These are phyloP conservation scores for Neofusicoccum ribis DNA, from an alignment of 2,329 filamentous ascomycete species.

Conservation along the genomic window DNA sequence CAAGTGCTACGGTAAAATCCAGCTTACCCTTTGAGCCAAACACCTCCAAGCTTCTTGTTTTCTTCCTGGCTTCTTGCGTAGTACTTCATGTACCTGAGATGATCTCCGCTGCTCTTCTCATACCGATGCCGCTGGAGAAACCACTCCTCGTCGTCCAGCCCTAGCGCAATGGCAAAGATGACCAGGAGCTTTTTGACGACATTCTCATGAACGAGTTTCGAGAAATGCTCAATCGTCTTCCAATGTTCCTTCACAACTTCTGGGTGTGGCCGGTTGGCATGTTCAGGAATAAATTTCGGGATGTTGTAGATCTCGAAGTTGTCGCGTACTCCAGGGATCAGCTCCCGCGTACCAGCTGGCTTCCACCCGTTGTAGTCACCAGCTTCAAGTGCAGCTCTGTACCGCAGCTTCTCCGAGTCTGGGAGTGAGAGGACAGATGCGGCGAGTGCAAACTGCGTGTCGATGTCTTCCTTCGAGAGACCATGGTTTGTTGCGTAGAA, in stretches of 20 bases:
- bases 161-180: neutral
- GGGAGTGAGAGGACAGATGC: neutral
- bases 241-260: constrained; percentile 19
- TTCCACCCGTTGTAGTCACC: neutral
- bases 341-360: neutral
- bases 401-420: neutral
- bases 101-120: neutral
- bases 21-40: neutral
- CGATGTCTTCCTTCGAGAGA: neutral
- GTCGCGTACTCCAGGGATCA: constrained; percentile 20
- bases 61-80: neutral
- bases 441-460: neutral
- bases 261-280: constrained; percentile 25
- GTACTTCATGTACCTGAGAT: neutral
- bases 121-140: neutral
- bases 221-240: constrained; percentile 28
- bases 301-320: constrained; percentile 35
- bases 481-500: neutral
- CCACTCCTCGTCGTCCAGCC: neutral
- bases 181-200: neutral
- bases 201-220: neutral
- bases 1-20: too few relatives aligned
- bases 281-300: constrained; percentile 33
- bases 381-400: neutral
- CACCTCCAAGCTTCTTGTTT: neutral